A percentile compares a stretch with the other conserved stretches of the same genome.
Evolutionary conservation across 2,329 filamentous ascomycete genomes (phyloP).

Genomic region (Fusarium tricinctum): DNA sequence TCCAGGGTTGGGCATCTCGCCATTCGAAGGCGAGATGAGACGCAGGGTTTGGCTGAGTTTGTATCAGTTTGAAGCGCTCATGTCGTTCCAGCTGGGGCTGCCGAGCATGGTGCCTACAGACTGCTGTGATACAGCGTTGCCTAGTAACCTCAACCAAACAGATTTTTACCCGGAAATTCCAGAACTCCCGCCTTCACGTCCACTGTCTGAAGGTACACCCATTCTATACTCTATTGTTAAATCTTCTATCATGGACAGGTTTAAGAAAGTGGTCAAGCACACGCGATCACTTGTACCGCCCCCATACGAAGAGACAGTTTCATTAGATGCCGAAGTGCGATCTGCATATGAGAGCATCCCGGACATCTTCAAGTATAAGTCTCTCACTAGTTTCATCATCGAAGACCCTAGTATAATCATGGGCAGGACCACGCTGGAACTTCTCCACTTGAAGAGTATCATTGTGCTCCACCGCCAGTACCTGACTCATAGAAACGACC

Average conservation of each 20-base stretch:
- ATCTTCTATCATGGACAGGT: constrained; percentile 45
- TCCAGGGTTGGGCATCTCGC: constrained; percentile 51
- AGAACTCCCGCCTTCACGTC: constrained; percentile 35
- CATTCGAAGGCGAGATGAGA: constrained; percentile 64
- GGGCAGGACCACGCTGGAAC: constrained; percentile 50
- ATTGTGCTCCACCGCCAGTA: constrained; percentile 53
- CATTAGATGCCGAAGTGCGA: constrained; percentile 43
- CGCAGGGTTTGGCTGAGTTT: constrained; percentile 62
- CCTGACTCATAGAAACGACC: constrained; percentile 38
- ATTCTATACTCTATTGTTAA: constrained; percentile 51
- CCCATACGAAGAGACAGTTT: constrained; percentile 30
- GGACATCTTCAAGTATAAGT: constrained; percentile 42
- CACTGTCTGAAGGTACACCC: constrained; percentile 34
- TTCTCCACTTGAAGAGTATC: constrained; percentile 51
- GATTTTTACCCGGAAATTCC: constrained; percentile 32
- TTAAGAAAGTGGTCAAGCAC: constrained; percentile 45
- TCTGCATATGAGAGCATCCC: constrained; percentile 45
- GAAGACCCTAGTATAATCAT: constrained; percentile 48
- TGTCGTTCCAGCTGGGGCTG: constrained; percentile 63
- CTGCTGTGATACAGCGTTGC: constrained; percentile 40
- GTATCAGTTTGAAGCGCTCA: constrained; percentile 60
- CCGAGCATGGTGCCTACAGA: constrained; percentile 60
- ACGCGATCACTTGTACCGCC: constrained; percentile 23
- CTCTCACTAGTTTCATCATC: constrained; percentile 47
- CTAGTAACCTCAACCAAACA: constrained; percentile 41